Evolutionary conservation across 495 filamentous ascomycete genomes (phyloP).

Genomic region (Hapsidospora chrysogenum): DNA sequence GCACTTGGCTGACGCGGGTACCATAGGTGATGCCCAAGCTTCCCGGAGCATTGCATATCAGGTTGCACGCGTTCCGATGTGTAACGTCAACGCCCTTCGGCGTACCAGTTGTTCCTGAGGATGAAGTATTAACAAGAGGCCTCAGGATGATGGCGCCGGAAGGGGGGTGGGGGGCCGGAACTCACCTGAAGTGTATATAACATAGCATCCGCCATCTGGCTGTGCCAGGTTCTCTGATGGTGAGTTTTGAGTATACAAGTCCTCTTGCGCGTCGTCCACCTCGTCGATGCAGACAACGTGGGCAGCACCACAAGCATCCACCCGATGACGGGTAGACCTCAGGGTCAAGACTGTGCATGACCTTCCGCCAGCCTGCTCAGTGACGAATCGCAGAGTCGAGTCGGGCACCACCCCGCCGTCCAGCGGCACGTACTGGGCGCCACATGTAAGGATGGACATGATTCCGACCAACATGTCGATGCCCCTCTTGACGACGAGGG

Average conservation of each 20-base stretch:
- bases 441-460: slow-evolving; percentile 28
- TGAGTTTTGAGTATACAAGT: slow-evolving; percentile 4
- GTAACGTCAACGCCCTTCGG: slow-evolving; percentile 23
- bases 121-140: no score
- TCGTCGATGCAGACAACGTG: slow-evolving; percentile 3
- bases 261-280: slow-evolving; percentile 3
- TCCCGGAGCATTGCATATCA: slow-evolving; percentile 11
- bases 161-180: no score
- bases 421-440: slow-evolving; percentile 31
- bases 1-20: slow-evolving; percentile 16
- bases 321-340: neutral
- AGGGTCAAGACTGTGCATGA: neutral
- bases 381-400: slow-evolving; percentile 12
- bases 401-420: slow-evolving; percentile 18
- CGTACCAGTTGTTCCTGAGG: slow-evolving; percentile 22
- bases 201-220: slow-evolving; percentile 15
- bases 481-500: slow-evolving; percentile 12
- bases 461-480: slow-evolving; percentile 25
- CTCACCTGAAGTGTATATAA: slow-evolving; percentile 25
- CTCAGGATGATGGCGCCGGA: no score
- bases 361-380: slow-evolving; percentile 8
- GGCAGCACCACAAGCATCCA: neutral
- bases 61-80: slow-evolving; percentile 16
- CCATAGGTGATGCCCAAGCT: slow-evolving; percentile 16
- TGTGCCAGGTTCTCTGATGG: slow-evolving; percentile 3